Conservation (phyloP, 129 eudicot genomes). For the Arctium lappa region DNA sequence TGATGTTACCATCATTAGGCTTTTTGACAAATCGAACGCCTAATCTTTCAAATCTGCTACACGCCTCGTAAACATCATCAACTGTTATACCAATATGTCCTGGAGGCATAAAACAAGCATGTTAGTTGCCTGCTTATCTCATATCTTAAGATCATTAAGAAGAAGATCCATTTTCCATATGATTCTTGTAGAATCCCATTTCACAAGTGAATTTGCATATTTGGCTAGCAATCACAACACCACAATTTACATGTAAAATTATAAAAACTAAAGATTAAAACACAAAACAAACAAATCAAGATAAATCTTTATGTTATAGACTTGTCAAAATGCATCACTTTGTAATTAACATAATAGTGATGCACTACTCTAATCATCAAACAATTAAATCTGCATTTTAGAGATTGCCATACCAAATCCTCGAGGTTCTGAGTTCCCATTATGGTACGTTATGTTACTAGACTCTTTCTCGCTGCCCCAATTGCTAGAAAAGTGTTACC, state of each 20-base stretch:
- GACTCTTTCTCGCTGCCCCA: conserved; percentile 94
- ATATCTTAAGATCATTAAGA: not conserved
- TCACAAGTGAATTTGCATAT: not conserved
- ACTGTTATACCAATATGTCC: conserved; percentile 98
- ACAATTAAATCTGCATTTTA: not conserved
- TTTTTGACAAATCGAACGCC: conserved; percentile 83
- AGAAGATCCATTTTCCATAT: not conserved
- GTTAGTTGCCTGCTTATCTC: not conserved
- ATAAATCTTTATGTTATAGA: no score
- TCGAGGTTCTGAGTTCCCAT: conserved; percentile 88
- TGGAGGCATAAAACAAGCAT: conserved; percentile 28
- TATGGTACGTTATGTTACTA: conserved; percentile 69
- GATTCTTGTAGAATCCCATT: not conserved
- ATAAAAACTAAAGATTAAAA: no score
- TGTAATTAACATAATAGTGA: not conserved
- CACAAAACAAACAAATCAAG: no score
- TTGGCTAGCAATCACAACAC: no score
- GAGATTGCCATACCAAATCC: conserved; percentile 67
- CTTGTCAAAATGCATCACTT: no score
- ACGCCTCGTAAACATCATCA: conserved; percentile 82
- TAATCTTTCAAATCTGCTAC: conserved; percentile 70
- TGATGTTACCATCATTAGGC: conserved; percentile 78
- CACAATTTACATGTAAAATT: no score
- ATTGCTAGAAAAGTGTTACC: conserved; percentile 45
- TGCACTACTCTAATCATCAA: no score